Base-by-base conservation (phyloP, 306 rosid genomes). In the Pterocarpus santalinus region DNA sequence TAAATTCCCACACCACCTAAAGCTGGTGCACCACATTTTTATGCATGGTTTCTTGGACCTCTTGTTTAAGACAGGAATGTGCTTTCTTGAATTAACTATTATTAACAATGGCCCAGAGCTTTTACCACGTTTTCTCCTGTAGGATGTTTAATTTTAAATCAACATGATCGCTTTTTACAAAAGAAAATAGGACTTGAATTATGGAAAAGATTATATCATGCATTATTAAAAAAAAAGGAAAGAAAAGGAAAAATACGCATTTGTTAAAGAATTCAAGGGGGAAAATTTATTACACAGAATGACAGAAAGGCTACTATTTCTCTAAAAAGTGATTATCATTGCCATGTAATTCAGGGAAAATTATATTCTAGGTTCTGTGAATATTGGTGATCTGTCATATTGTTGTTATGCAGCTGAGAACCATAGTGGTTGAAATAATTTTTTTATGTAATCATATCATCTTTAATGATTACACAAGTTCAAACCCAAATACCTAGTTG, bases 401-500 rank as follows among this genome's bases (percentile, higher is more conserved):
- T 72, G 47, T 30, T 72, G 78, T 81, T 65, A 43, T 51, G 83
- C 58, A 56, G 47, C 68, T 85, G 56, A 55, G 7, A 16, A 55
- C 49, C 72, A 39, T 81, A 79, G 86, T 74, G 84, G 73, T 68
- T 43, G 76, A 65, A 66, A 81, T 56, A 32, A 51, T 60, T 84
- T 73, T 79, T 73, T 34, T 11, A 60, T 52, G 79, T 65, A 73
- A 85, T 85, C 84, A 82, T 78, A 85, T 85, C 84, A 82, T 78
- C 65, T 67, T 69, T 81, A 75, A 79, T 79, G 77, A 79, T 76
- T 58, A 82, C 80, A 75, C 80, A 65, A 79, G 46, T 75, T 76
- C 52, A 77, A 78, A 80, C 56, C 17, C 66, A 79, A 80, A 83
- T 66, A 83, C 84, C 53, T 77, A 79, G 86, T 65, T 86, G 89